phyloP scores from a whole-genome alignment of 2,329 filamentous ascomycete species.

The Cadophora sp. region DNA sequence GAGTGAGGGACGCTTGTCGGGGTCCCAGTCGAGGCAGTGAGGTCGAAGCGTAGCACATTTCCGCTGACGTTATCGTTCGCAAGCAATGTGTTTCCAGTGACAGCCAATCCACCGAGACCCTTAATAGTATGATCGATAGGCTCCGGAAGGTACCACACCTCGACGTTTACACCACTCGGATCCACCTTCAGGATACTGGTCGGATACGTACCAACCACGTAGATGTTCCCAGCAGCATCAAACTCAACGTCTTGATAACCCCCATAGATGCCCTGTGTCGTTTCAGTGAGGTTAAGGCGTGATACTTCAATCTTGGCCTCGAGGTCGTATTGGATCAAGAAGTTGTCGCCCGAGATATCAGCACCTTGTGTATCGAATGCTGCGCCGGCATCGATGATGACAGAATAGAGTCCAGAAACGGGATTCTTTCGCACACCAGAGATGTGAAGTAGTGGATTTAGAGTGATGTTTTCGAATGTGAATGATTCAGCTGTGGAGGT shows the following conservation, averaged over 20 bases:
- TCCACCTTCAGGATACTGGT: conserved; percentile 23
- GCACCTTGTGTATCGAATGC: conserved; percentile 20
- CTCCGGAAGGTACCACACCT: conserved; percentile 8
- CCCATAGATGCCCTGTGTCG: conserved; percentile 17
- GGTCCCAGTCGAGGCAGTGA: neutral
- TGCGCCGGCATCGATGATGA: conserved; percentile 20
- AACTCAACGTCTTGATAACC: conserved; percentile 22
- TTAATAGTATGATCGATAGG: neutral
- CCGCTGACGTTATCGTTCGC: conserved; percentile 3
- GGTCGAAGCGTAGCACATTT: neutral
- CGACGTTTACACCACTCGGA: conserved; percentile 9
- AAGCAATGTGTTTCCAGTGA: neutral
- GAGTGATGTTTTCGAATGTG: neutral
- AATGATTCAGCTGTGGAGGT: neutral
- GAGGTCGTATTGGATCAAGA: conserved; percentile 23
- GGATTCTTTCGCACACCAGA: conserved; percentile 10
- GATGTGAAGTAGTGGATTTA: conserved; percentile 12
- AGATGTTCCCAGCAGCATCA: conserved; percentile 20
- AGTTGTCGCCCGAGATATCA: conserved; percentile 21
- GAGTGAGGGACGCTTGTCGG: neutral
- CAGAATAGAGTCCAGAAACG: neutral
- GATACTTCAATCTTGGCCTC: conserved; percentile 6
- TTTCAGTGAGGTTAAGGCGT: conserved; percentile 20
- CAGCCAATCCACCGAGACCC: neutral
- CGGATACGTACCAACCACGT: conserved; percentile 21